Conservation (phyloP, 2,329 filamentous ascomycete genomes). For the Rhytidhysteron rufulum region DNA sequence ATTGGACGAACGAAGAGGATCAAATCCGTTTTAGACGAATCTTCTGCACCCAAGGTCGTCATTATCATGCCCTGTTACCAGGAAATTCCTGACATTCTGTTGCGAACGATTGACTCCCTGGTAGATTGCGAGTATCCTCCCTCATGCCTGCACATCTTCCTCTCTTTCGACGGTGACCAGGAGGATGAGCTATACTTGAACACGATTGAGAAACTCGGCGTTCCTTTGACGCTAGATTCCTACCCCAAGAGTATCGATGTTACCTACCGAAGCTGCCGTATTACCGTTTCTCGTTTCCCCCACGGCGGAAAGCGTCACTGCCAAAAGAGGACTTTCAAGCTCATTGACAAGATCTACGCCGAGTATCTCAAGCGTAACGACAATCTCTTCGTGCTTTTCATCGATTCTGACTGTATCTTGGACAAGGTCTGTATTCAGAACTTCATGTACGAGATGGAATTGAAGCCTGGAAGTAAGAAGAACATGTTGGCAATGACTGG, state of each 20-base stretch:
- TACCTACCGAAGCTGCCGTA: conserved; percentile 72
- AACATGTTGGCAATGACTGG: conserved; percentile 98
- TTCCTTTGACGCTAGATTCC: conserved; percentile 68
- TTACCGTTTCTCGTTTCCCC: conserved; percentile 87
- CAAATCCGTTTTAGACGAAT: conserved; percentile 78
- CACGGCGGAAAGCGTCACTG: conserved; percentile 93
- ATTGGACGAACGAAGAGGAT: conserved; percentile 78
- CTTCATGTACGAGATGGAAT: conserved; percentile 98
- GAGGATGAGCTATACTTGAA: conserved; percentile 86
- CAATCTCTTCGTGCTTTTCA: conserved; percentile 92
- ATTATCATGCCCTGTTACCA: conserved; percentile 97
- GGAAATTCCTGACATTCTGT: conserved; percentile 77
- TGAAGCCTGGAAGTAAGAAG: conserved; percentile 85
- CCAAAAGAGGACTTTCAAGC: conserved; percentile 87
- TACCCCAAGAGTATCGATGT: conserved; percentile 92
- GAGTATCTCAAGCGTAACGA: conserved; percentile 84
- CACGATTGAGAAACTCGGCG: conserved; percentile 79
- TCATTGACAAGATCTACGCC: conserved; percentile 89
- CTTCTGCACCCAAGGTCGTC: conserved; percentile 86
- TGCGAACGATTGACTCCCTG: conserved; percentile 85
- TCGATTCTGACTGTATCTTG: conserved; percentile 94
- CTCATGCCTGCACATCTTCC: conserved; percentile 87
- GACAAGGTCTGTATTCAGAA: conserved; percentile 91
- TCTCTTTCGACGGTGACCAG: conserved; percentile 89
- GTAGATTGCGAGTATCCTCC: conserved; percentile 92